Evolutionary conservation across 306 rosid genomes (phyloP), one percentile per base, ranked within the genome.

Genomic region (Carpinus viminea): DNA sequence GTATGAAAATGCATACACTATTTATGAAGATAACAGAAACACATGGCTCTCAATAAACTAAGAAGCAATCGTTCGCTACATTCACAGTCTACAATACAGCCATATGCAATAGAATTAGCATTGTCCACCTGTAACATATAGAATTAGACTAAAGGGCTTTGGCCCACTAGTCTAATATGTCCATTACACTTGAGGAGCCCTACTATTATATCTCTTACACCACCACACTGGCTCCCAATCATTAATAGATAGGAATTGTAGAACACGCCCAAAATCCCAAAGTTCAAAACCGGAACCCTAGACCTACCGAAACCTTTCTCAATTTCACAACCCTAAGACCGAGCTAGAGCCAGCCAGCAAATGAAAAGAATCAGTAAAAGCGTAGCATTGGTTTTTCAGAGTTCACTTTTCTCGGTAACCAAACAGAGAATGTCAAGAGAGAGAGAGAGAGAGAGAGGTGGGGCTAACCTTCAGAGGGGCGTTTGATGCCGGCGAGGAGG

Each of bases 391-490:
- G 6, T 3, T 60, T 60, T 61, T 60, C 38, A 31, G 4, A 20
- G 5, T 24, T 12, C 47, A 38, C 3, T 16, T 48, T 51, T 51
- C 20, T 64, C 51, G n/a, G 36, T 4, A 68, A 16, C 36, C 34
- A 10, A 71, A 43, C 7, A 53, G 18, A 48, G 10, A 65, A 8
- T 17, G 17, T 8, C 10, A 43, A 74, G 10, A 73, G 15, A 26
- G 64, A 71, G 68, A 73, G 15, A 26, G 64, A n/a, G n/a, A n/a
- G n/a, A n/a, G n/a, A n/a, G n/a, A n/a, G 18, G 38, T 15, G 36
- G 68, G 11, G 12, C 82, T 68, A 74, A 94, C 98, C 94, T 73
- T 92, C 97, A 26, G 92, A 78, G 52, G 97, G 62, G 84, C 97
- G 98, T 80, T 94, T 92, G 20, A 87, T 18, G 73, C 83, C 89